These are phyloP conservation scores for Vigna mungo DNA, from an alignment of 306 rosid genomes.

Conservation along the genomic window DNA sequence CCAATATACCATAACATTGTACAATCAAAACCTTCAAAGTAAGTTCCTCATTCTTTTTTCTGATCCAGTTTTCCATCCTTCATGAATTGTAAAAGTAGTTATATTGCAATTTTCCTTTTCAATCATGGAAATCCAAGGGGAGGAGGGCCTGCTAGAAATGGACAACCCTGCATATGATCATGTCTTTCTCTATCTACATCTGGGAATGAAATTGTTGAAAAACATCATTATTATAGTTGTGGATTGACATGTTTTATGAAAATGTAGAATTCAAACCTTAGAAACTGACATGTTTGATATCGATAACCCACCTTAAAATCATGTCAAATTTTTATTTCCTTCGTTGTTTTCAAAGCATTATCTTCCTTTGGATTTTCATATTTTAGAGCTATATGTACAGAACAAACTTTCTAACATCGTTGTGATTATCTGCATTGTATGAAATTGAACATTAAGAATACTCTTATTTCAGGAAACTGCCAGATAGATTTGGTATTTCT, in stretches of 20 bases:
- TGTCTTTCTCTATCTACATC: not conserved
- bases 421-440: constrained; percentile 31
- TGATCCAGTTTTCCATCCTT: constrained; percentile 2
- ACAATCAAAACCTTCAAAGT: constrained; percentile 30
- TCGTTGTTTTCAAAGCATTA: not conserved
- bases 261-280: not conserved
- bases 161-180: not conserved
- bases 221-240: constrained; percentile 13
- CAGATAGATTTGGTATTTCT: constrained; percentile 33
- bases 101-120: not conserved
- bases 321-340: constrained; percentile 10
- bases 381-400: not conserved
- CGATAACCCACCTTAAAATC: not conserved
- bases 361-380: constrained; percentile 9
- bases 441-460: constrained; percentile 1
- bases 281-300: not conserved
- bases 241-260: not conserved
- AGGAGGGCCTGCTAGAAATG: not conserved
- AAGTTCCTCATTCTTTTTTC: not conserved
- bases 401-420: not conserved
- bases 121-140: constrained; percentile 6
- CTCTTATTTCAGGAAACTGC: constrained; percentile 41
- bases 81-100: not conserved
- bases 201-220: not conserved
- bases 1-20: constrained; percentile 19